A percentile compares a stretch with the other conserved stretches of the same genome.
These are phyloP conservation scores for Lentinus polychrous DNA, from an alignment of 1,284 basidiomycete genomes.

Conservation along the genomic window DNA sequence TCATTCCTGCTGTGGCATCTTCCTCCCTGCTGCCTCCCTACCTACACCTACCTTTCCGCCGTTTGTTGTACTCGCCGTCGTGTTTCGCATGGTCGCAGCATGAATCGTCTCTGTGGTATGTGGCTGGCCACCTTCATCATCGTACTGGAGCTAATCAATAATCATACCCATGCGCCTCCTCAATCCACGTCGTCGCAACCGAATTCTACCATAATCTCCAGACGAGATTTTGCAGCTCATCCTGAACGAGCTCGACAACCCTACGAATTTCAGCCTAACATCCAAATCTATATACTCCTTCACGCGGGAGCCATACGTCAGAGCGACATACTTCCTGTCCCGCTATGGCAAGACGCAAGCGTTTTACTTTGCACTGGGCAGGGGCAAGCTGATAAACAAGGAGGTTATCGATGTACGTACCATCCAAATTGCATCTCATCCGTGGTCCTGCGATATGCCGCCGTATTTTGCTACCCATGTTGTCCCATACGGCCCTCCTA, in stretches of 20 bases:
- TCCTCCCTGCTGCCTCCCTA: conserved; percentile 6
- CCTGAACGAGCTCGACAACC: conserved; percentile 63
- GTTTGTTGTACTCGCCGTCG: background rate
- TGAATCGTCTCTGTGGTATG: conserved; percentile 62
- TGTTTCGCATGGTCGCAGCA: conserved; percentile 17
- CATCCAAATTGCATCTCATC: conserved; percentile 6
- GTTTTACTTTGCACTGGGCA: conserved; percentile 61
- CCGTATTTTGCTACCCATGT: background rate
- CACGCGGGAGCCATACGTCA: conserved; percentile 64
- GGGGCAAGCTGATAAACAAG: conserved; percentile 57
- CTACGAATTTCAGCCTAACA: conserved; percentile 46
- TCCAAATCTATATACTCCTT: conserved; percentile 56
- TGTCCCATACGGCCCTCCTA: background rate
- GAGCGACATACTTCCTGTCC: conserved; percentile 66
- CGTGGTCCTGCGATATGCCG: background rate
- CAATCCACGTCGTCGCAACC: background rate
- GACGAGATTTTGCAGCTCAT: conserved; percentile 70
- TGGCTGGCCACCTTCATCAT: conserved; percentile 11
- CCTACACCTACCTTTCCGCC: conserved; percentile 6
- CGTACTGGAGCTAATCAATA: background rate
- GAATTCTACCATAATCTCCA: no score
- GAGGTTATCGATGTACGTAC: conserved; percentile 61
- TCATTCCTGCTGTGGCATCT: conserved; percentile 5
- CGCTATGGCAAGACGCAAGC: conserved; percentile 65
- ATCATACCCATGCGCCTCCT: background rate